These are phyloP conservation scores for Scheffersomyces stambukii DNA, from an alignment of 1,139 yeast genomes.

Conservation along the genomic window DNA sequence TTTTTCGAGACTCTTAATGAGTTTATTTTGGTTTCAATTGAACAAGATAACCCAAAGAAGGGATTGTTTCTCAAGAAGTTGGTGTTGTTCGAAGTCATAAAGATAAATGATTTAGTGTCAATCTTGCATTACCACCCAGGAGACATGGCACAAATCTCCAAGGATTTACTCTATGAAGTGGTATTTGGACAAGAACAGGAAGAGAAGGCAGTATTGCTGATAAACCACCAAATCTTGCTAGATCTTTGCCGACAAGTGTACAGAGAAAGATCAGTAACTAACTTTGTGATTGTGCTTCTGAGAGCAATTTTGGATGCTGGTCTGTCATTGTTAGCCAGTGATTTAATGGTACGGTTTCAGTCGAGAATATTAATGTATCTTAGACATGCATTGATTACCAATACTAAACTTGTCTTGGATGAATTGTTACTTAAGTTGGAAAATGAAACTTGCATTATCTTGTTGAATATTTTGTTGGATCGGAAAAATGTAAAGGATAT, in stretches of 20 bases:
- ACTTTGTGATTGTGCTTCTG: slow-evolving; percentile 8
- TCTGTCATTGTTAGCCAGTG: slow-evolving; percentile 4
- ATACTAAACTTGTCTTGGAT: slow-evolving; percentile 21
- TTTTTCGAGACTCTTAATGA: slow-evolving; percentile 3
- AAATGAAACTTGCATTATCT: slow-evolving; percentile 16
- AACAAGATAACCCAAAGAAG: slow-evolving; percentile 1
- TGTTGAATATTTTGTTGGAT: slow-evolving; percentile 18
- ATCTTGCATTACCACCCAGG: too few species aligned
- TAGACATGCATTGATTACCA: slow-evolving; percentile 16
- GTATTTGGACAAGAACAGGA: slow-evolving; percentile 11
- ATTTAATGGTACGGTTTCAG: slow-evolving; percentile 6
- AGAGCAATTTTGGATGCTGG: slow-evolving; percentile 6
- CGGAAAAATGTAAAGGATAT: slow-evolving; percentile 7
- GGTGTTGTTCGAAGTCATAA: slow-evolving; percentile 16
- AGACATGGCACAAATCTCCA: too few species aligned
- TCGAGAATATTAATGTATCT: slow-evolving; percentile 11
- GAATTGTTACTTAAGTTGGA: slow-evolving; percentile 16
- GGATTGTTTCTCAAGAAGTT: slow-evolving; percentile 16
- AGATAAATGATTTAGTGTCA: slow-evolving; percentile 9
- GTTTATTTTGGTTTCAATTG: slow-evolving; percentile 4
- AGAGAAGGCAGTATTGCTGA: slow-evolving; percentile 8
- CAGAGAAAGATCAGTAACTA: slow-evolving; percentile 5
- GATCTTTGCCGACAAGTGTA: slow-evolving; percentile 9
- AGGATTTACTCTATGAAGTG: slow-evolving; percentile 15
- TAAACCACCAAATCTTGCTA: slow-evolving; percentile 15